Base-by-base conservation (phyloP, 1,284 basidiomycete genomes). In the Sporisorium graminicola region DNA sequence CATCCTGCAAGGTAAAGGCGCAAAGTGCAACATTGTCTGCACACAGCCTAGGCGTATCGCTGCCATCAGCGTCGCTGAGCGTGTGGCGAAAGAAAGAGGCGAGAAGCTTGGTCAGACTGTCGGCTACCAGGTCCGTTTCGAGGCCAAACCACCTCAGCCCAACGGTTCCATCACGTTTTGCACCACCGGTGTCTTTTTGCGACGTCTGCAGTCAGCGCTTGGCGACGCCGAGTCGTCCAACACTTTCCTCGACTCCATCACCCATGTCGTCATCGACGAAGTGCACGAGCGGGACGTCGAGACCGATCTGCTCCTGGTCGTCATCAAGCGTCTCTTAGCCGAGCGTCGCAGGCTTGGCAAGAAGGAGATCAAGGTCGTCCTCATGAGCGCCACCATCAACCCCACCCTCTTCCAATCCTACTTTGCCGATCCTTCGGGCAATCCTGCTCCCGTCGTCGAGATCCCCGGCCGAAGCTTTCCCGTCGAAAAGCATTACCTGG, bases 381-480 rank as follows among this genome's bases (percentile, higher is more conserved):
- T 98, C 61, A 98, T 98, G 95, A 96, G 94, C 81, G 95, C 95
- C 2, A 98, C 95, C 35, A 94, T 98, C 85, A 93, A 98, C 82
- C 92, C 95, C 2, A 90, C 90, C 0, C 89, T 97, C 33, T 98
- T 98, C 89, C 92, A 92, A 83, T 87, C 89, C 12, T 98, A 98
- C 88, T 98, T 98, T 88, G 87, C 89, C 12, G 91, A 91, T 22
- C 46, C 63, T 2, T n/a, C 43, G 2, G 74, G 69, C 16, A 86
- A 88, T 14, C 91, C 90, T 1, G 92, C 94, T 0, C 90, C 90
- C 37, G 91, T 95, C 22, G 90, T 94, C 58, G 92, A 94, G 72
- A 89, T 98, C 27, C 94, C 95, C n/a, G 95, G 95, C 52, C 91
- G 95, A 31, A 93, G 94, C 13, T 97, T 91, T 88, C 94, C 95